These are phyloP conservation scores for Acorus calamus DNA, from an alignment of 106 monocot species.

Conservation along the genomic window DNA sequence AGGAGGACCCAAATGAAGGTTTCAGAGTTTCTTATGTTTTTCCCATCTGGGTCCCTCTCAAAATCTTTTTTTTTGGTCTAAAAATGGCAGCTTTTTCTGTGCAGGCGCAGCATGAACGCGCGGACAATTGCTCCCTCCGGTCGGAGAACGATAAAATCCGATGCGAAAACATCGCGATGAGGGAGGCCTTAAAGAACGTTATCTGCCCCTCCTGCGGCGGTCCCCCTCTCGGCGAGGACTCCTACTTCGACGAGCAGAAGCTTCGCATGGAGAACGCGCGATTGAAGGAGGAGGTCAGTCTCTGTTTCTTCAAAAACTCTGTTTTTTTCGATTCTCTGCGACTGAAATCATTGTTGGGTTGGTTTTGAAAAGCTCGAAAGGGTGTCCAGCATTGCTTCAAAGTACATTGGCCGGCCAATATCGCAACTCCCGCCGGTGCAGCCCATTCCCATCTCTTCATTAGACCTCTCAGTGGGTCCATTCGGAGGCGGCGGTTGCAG, in stretches of 20 bases:
- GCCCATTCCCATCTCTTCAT: constrained; percentile 44
- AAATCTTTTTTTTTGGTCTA: not conserved
- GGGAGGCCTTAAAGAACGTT: constrained; percentile 72
- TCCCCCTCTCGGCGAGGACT: constrained; percentile 46
- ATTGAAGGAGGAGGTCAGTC: constrained; percentile 74
- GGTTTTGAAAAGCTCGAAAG: constrained; percentile 48
- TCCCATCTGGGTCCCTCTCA: not conserved
- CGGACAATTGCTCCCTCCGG: constrained; percentile 82
- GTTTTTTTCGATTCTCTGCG: not conserved
- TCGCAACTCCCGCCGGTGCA: constrained; percentile 76
- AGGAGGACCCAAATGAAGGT: constrained; percentile 90
- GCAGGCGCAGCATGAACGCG: constrained; percentile 87
- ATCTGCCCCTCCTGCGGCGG: constrained; percentile 83
- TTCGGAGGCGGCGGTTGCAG: constrained; percentile 22
- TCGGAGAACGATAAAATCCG: constrained; percentile 95
- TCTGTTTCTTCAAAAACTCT: not conserved
- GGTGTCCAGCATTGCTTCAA: constrained; percentile 76
- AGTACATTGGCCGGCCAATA: constrained; percentile 78
- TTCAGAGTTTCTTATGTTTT: not conserved
- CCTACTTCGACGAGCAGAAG: constrained; percentile 76
- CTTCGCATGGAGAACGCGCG: constrained; percentile 76
- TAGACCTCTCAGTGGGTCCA: constrained; percentile 70
- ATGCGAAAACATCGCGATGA: constrained; percentile 84
- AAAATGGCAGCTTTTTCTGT: not conserved
- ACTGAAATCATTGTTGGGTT: not conserved